Percentiles rank a stretch among this genome's conserved stretches.
These are phyloP conservation scores for Primulina huaijiensis DNA, from an alignment of 257 asterid genomes.

Conservation along the genomic window DNA sequence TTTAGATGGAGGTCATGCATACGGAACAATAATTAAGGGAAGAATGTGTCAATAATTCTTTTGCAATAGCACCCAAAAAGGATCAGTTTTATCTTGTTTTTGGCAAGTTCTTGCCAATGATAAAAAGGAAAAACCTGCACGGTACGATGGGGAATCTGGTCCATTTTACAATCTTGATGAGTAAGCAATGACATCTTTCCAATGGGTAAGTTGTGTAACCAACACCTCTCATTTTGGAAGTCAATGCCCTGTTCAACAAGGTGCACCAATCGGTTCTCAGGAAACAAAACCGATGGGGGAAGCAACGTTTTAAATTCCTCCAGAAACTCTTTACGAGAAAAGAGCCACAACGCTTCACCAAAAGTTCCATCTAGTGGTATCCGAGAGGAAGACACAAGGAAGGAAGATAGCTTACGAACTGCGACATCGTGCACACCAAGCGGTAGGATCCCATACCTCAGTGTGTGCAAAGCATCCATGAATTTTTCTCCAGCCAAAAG, in stretches of 20 bases:
- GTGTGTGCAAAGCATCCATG: conserved; percentile 73
- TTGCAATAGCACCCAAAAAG: too few relatives aligned
- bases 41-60: too few relatives aligned
- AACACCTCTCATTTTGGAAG: conserved; percentile 61
- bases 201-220: conserved; percentile 58
- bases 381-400: conserved; percentile 42
- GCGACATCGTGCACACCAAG: conserved; percentile 29
- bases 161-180: conserved; percentile 72
- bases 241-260: conserved; percentile 85
- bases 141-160: conserved; percentile 69
- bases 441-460: conserved; percentile 67
- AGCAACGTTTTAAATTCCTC: conserved; percentile 62
- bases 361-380: conserved; percentile 32
- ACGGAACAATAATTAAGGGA: too few relatives aligned
- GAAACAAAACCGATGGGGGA: conserved; percentile 67
- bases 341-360: conserved; percentile 34
- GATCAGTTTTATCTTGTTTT: not conserved
- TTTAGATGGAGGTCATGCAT: too few relatives aligned
- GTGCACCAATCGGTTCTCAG: conserved; percentile 65
- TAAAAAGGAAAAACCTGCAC: conserved; percentile 50
- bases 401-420: conserved; percentile 61
- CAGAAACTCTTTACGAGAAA: conserved; percentile 51
- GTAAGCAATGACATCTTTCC: conserved; percentile 63
- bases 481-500: conserved; percentile 50
- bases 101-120: conserved; percentile 3